Conservation (phyloP, 495 filamentous ascomycete species). For the Neurospora sp. region DNA sequence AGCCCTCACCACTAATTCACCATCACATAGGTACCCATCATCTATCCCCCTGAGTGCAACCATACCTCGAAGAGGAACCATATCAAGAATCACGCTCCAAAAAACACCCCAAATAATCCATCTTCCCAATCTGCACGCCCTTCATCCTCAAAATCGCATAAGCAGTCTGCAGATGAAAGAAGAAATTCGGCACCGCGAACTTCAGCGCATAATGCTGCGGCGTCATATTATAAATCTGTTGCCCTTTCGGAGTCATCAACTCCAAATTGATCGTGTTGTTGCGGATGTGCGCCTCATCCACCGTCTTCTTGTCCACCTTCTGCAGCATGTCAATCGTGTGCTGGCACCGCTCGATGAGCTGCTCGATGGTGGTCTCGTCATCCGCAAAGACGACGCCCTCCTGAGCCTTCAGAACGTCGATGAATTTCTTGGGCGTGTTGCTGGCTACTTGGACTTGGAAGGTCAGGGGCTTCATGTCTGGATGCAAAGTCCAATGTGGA, state of each 20-base stretch:
- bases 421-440: slow-evolving; percentile 28
- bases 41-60: neutral
- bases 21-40: neutral
- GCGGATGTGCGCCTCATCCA: slow-evolving; percentile 13
- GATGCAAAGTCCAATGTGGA: slow-evolving; percentile 15
- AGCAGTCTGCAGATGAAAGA: slow-evolving; percentile 45
- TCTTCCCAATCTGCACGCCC: slow-evolving; percentile 48
- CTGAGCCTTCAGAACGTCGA: slow-evolving; percentile 27
- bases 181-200: slow-evolving; percentile 20
- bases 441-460: slow-evolving; percentile 32
- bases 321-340: slow-evolving; percentile 25
- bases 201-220: slow-evolving; percentile 24
- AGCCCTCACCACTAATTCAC: neutral
- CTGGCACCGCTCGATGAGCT: slow-evolving; percentile 30
- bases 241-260: slow-evolving; percentile 9
- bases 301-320: slow-evolving; percentile 22
- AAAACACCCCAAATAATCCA: slow-evolving; percentile 34
- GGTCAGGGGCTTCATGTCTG: slow-evolving; percentile 40
- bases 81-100: slow-evolving; percentile 1
- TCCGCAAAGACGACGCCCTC: slow-evolving; percentile 22
- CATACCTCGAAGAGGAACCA: neutral
- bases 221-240: slow-evolving; percentile 5
- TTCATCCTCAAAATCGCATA: slow-evolving; percentile 46
- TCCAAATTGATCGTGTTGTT: neutral
- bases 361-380: slow-evolving; percentile 29